These are phyloP conservation scores for Hyphodiscus hymeniophilus DNA, from an alignment of 495 filamentous ascomycete species.

Conservation along the genomic window DNA sequence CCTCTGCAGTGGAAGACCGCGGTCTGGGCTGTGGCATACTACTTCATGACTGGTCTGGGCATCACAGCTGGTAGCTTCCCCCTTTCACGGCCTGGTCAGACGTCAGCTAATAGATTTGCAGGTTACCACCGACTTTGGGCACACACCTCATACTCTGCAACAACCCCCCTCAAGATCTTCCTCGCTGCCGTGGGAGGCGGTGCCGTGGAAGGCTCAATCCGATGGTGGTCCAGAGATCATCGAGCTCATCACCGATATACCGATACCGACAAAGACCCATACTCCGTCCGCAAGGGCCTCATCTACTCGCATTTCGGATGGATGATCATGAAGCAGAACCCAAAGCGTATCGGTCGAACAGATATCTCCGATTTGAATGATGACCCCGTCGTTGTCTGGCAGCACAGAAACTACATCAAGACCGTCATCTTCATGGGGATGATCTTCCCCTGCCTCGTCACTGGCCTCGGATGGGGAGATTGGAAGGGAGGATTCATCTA, in stretches of 20 bases:
- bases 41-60: slow-evolving; percentile 84
- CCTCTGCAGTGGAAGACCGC: slow-evolving; percentile 69
- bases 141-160: slow-evolving; percentile 91
- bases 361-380: slow-evolving; percentile 97
- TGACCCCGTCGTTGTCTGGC: slow-evolving; percentile 87
- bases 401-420: slow-evolving; percentile 91
- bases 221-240: slow-evolving; percentile 97
- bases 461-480: slow-evolving; percentile 85
- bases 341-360: slow-evolving; percentile 86
- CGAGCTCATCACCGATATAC: slow-evolving; percentile 98
- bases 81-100: not conserved
- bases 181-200: slow-evolving; percentile 87
- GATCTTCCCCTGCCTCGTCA: slow-evolving; percentile 71
- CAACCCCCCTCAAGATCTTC: slow-evolving; percentile 80
- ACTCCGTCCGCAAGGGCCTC: slow-evolving; percentile 96
- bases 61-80: slow-evolving; percentile 64
- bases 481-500: slow-evolving; percentile 91
- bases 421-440: slow-evolving; percentile 82
- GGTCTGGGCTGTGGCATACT: slow-evolving; percentile 77
- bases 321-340: slow-evolving; percentile 95
- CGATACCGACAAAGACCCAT: slow-evolving; percentile 98
- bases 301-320: slow-evolving; percentile 92
- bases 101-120: slow-evolving; percentile 17
- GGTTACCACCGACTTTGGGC: slow-evolving; percentile 92
- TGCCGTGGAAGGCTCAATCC: slow-evolving; percentile 90